Evolutionary conservation across 805 yeast species (phyloP), one percentile per base, ranked within the genome.

Genomic region (Priceomyces haplophilus): DNA sequence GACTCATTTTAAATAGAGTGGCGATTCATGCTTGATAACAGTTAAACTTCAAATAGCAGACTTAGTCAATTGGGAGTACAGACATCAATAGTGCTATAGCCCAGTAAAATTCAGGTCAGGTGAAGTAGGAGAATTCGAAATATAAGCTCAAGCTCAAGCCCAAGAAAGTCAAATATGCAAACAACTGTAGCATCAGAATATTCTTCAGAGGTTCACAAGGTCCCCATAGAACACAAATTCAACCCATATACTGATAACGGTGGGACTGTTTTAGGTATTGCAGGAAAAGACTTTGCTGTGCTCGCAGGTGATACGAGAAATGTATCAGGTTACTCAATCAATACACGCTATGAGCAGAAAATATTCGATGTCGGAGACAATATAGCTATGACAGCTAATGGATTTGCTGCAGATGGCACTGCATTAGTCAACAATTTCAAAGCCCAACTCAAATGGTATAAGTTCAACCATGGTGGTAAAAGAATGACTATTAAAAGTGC

Each of bases 221-320:
- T 64, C 13, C 97, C 97, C 46, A 88, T 89, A 60, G 96, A 89
- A 62, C 96, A 90, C 65, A 76, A 85, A 63, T 89, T 89, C 71
- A 88, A 89, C 60, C 97, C 97, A 30, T 89, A 89, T 71, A 72
- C 91, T 23, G 96, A 90, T 65, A 88, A 90, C 56, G 99, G 99
- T 55, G 99, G 99, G 58, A 91, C 98, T 6, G 90, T 91, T 42
- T 71, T 93, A 53, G 99, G 98, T 41, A 93, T 93, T 65, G 97
- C 99, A 1, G 99, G 99, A 39, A 87, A 88, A 62, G 97, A 93
- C 65, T 93, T 89, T 58, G 97, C 96, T 15, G 93, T 93, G 27
- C 74, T 93, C 47, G 99, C 99, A 0, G 98, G 98, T 36, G 99
- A 93, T 64, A 93, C 99, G n/a, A 84, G 99, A 73, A 95, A 86